phyloP scores from a whole-genome alignment of 192 early-diverging fungal species.

The Backusella macrospora region DNA sequence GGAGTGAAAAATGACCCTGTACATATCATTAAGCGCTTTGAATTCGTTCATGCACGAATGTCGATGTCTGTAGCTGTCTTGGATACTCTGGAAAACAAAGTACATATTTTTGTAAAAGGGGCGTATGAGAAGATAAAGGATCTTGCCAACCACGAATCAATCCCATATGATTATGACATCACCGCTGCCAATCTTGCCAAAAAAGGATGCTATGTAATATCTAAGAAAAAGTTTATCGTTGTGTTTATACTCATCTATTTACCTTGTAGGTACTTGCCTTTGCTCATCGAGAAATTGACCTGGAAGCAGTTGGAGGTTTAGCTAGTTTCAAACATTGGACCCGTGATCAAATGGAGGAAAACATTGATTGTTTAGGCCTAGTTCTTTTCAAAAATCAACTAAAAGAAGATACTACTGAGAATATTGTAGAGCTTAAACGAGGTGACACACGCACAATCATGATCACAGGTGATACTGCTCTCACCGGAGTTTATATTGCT shows the following conservation, averaged over 20 bases:
- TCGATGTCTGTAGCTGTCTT: conserved; percentile 70
- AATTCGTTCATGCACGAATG: conserved; percentile 68
- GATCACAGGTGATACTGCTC: conserved; percentile 82
- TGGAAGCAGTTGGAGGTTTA: conserved; percentile 42
- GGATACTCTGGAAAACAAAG: conserved; percentile 51
- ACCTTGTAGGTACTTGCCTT: conserved; percentile 54
- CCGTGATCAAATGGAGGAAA: conserved; percentile 64
- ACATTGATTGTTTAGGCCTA: conserved; percentile 59
- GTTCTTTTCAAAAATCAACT: conserved; percentile 78
- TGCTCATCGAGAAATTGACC: conserved; percentile 53
- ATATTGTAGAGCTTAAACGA: conserved; percentile 66
- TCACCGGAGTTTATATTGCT: conserved; percentile 76
- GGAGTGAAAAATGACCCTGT: conserved; percentile 30
- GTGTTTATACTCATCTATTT: neutral
- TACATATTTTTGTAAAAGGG: conserved; percentile 69
- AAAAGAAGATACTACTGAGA: conserved; percentile 69
- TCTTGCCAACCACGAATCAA: conserved; percentile 43
- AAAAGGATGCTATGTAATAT: conserved; percentile 73
- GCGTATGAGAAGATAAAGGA: conserved; percentile 73
- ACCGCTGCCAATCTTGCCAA: conserved; percentile 57
- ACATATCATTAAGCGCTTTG: conserved; percentile 65
- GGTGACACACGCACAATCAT: conserved; percentile 75
- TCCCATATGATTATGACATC: conserved; percentile 62
- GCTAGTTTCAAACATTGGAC: conserved; percentile 37
- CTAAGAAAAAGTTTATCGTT: neutral